Percentiles rank a stretch among this genome's conserved stretches.
phyloP scores from a whole-genome alignment of 176 grass and related monocot genomes.

The Thinopyrum elongatum region DNA sequence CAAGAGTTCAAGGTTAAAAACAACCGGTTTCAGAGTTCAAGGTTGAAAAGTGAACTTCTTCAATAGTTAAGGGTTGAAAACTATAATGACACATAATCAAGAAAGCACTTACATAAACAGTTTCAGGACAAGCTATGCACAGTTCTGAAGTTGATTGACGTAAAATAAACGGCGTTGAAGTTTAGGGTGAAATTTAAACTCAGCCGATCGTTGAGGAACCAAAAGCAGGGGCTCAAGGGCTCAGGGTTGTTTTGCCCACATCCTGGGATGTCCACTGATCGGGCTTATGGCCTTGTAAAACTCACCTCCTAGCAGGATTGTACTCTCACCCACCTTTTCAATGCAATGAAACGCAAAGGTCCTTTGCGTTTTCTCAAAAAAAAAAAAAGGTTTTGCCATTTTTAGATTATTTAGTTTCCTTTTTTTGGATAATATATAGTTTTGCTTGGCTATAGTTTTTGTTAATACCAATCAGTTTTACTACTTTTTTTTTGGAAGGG shows the following conservation, averaged over 20 bases:
- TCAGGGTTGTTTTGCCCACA: too few relatives aligned
- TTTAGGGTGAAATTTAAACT: background rate
- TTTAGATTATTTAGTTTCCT: too few relatives aligned
- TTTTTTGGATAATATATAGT: background rate
- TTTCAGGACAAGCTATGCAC: background rate
- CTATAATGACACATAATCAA: background rate
- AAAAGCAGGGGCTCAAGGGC: background rate
- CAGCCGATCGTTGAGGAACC: background rate
- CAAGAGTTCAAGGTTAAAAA: too few relatives aligned
- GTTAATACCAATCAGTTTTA: background rate
- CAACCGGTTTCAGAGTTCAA: background rate
- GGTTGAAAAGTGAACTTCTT: background rate
- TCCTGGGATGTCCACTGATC: too few relatives aligned
- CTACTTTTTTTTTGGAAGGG: background rate
- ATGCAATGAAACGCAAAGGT: too few relatives aligned
- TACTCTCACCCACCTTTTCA: too few relatives aligned
- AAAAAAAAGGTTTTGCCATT: too few relatives aligned
- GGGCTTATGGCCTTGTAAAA: too few relatives aligned
- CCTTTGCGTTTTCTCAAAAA: too few relatives aligned
- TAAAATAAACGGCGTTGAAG: background rate
- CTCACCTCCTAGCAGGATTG: too few relatives aligned
- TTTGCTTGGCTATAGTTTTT: background rate
- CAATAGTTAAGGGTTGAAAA: background rate
- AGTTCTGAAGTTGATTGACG: too few relatives aligned
- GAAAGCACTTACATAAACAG: background rate